phyloP scores from a whole-genome alignment of 106 monocot genomes.

The Dendrobium nobile region DNA sequence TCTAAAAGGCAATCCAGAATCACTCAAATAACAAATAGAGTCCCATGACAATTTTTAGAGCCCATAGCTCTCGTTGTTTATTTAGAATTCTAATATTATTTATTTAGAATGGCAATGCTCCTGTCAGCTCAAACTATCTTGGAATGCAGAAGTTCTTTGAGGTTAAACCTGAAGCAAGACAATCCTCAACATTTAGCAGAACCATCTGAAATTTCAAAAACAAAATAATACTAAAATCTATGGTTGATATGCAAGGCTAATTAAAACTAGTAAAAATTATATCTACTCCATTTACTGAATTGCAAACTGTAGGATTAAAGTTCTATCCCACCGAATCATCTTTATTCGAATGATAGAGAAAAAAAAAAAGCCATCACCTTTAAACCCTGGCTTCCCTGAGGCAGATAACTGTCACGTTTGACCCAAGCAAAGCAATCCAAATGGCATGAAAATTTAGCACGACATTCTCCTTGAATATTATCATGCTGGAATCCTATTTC shows the following conservation, averaged over 20 bases:
- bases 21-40: too few relatives aligned
- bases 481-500: conserved; percentile 89
- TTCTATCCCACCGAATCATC: not conserved
- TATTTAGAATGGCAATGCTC: too few relatives aligned
- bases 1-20: too few relatives aligned
- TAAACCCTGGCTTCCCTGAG: conserved; percentile 97
- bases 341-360: not conserved
- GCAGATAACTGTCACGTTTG: conserved; percentile 98
- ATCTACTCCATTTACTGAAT: not conserved
- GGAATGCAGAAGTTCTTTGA: not conserved
- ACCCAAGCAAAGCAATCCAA: conserved; percentile 99
- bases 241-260: not conserved
- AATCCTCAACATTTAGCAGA: conserved; percentile 2
- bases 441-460: conserved; percentile 98
- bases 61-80: too few relatives aligned
- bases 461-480: conserved; percentile 81
- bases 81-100: too few relatives aligned
- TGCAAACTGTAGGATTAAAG: not conserved
- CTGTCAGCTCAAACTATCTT: not conserved
- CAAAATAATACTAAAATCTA: not conserved
- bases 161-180: not conserved
- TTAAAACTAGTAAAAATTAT: not conserved
- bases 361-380: conserved; percentile 36
- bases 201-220: not conserved
- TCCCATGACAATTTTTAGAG: too few relatives aligned